Conservation (phyloP, 2,329 filamentous ascomycete species). For the Colletotrichum sp. region DNA sequence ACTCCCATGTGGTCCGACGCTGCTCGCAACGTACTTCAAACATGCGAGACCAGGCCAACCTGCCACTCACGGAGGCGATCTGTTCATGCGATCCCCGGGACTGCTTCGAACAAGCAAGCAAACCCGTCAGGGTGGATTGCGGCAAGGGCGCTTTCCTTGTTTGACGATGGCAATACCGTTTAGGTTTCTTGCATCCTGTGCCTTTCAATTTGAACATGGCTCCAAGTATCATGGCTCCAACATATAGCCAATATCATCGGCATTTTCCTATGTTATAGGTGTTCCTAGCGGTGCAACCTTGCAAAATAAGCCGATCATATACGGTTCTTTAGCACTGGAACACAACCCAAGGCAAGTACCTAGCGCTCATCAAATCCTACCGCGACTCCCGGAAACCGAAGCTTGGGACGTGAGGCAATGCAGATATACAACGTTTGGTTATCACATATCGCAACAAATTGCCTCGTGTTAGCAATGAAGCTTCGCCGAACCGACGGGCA, state of each 20-base stretch:
- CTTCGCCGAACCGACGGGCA: not conserved
- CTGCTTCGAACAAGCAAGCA: not conserved
- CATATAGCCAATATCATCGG: not conserved
- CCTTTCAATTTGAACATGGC: not conserved
- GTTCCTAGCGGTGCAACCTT: not conserved
- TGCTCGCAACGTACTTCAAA: slow-evolving; percentile 33
- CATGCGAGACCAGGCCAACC: slow-evolving; percentile 12
- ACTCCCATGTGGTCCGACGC: slow-evolving; percentile 18
- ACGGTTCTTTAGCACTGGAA: not conserved
- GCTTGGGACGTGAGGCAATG: not conserved
- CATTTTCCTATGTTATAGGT: not conserved
- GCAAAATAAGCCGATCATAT: slow-evolving; percentile 8
- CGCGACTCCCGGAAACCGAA: not conserved
- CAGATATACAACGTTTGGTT: not conserved
- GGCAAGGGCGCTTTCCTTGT: not conserved
- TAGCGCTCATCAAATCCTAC: not conserved
- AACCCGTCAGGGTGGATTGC: not conserved
- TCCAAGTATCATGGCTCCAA: not conserved
- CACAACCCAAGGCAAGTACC: not conserved
- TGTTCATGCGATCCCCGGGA: slow-evolving; percentile 19
- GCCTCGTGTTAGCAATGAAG: not conserved
- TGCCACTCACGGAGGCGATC: slow-evolving; percentile 13
- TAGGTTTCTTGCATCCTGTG: not conserved
- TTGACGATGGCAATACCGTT: not conserved
- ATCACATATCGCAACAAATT: not conserved